Evolutionary conservation across 129 eudicot genomes (phyloP).

Genomic region (Helianthus tuberosus): DNA sequence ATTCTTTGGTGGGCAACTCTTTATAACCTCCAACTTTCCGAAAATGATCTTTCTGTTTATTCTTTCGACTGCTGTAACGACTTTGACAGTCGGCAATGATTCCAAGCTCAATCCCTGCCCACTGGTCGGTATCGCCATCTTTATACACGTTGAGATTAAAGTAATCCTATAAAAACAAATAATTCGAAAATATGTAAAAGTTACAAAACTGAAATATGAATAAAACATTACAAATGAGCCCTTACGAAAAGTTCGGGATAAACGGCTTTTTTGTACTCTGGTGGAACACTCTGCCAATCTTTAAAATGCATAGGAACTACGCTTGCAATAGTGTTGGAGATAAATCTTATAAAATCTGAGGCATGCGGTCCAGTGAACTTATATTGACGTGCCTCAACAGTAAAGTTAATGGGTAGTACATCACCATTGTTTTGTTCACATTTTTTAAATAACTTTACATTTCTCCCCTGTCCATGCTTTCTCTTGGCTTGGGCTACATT

Average conservation of each 20-base stretch:
- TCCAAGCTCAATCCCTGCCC: no score
- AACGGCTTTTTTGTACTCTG: no score
- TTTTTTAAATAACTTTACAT: no score
- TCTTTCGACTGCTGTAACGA: no score
- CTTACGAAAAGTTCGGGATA: not conserved
- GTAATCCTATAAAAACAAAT: not conserved
- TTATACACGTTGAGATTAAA: no score
- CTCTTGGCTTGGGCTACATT: not conserved
- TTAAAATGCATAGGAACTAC: not conserved
- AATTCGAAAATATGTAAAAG: no score
- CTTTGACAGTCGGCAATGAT: no score
- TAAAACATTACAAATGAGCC: not conserved
- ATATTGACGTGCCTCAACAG: not conserved
- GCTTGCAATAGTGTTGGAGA: not conserved
- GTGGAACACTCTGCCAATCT: not conserved
- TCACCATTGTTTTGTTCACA: not conserved
- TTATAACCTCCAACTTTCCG: no score
- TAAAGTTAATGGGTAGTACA: not conserved
- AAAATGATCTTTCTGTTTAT: no score
- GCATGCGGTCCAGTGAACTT: not conserved
- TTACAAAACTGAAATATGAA: no score
- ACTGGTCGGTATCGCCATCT: no score
- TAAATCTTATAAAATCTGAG: not conserved
- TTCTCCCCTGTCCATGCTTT: not conserved
- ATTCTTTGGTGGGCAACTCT: no score